A percentile compares a stretch with the other conserved stretches of the same genome.
Evolutionary conservation across 352 stramenopile genomes (phyloP).

Genomic region (Pythium brassicae): DNA sequence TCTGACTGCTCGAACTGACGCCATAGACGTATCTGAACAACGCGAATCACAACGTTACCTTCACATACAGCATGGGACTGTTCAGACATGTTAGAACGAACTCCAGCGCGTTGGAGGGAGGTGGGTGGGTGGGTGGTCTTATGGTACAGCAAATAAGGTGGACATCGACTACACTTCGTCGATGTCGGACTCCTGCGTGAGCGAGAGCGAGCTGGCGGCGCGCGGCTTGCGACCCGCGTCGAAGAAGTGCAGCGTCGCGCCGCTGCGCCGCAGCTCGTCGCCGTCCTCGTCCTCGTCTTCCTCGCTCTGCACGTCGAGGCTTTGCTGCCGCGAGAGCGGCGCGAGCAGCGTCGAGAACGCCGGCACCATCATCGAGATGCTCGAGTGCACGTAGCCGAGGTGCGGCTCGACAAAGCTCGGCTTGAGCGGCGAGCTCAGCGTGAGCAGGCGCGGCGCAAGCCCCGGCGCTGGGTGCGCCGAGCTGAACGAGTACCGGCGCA

Average conservation of each 20-base stretch:
- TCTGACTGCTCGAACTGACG: too few species aligned
- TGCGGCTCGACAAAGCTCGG: conserved; percentile 11
- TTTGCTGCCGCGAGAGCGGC: conserved; percentile 9
- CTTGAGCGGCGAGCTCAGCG: conserved; percentile 10
- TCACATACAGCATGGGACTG: not conserved
- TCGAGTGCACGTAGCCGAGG: conserved; percentile 11
- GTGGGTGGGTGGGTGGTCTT: not conserved
- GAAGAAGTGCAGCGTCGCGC: not conserved
- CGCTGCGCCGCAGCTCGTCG: too few species aligned
- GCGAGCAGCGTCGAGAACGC: conserved; percentile 6
- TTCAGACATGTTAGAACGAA: not conserved
- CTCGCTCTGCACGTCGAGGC: conserved; percentile 11
- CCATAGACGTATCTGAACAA: too few species aligned
- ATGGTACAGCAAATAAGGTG: conserved; percentile 4
- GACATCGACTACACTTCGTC: conserved; percentile 7
- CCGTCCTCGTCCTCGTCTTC: conserved; percentile 4
- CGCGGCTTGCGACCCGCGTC: not conserved
- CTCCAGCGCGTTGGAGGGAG: not conserved
- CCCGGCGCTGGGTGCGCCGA: conserved; percentile 4
- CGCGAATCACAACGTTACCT: not conserved
- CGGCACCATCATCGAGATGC: conserved; percentile 11
- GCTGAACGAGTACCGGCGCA: conserved; percentile 13
- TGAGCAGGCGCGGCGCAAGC: conserved; percentile 4
- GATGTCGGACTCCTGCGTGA: conserved; percentile 6
- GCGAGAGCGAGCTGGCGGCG: not conserved